Evolutionary conservation across 345 rosid genomes (phyloP), one percentile per base, ranked within the genome.

Genomic region (Citrus inodora): DNA sequence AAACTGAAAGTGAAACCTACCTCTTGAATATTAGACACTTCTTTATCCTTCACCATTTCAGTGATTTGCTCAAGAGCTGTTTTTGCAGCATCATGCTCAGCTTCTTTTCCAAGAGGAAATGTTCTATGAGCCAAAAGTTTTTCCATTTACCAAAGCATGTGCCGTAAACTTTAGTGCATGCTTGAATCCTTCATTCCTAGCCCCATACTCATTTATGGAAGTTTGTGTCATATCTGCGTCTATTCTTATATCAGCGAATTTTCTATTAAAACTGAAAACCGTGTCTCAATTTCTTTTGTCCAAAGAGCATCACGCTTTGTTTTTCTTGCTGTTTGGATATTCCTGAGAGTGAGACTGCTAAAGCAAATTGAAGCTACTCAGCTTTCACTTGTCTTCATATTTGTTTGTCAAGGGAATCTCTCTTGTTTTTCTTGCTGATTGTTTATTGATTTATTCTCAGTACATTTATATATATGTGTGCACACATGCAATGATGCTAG

Each of bases 111-210:
- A 4, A 68, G 79, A 3, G 74, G 53, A 67, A 81, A 79, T 2
- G 74, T 48, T 40, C 8, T 19, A 3, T 0, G 0, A 6, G 85
- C 79, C 11, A n/a, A 25, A 84, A 55, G 38, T 53, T 22, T 24
- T 17, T 68, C 73, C 77, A 68, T 73, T 9, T 4, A 81, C 63
- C 21, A 70, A n/a, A 24, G 79, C 81, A 21, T 32, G 21, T 67
- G 82, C 72, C 65, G 38, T 79, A 42, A 84, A 79, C 80, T 32
- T 81, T 4, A 80, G 84, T 9, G 82, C 86, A 67, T 81, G 82
- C 6, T 58, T 65, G 22, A 68, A 78, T 70, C 83, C 85, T 79
- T 84, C 83, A 30, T 63, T 81, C 42, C 51, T 58, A 24, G 73
- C 76, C 2, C 59, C 53, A 17, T 79, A 76, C 22, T 76, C 4